Conservation (phyloP, 2,329 filamentous ascomycete genomes). For the Diplodia seriata region DNA sequence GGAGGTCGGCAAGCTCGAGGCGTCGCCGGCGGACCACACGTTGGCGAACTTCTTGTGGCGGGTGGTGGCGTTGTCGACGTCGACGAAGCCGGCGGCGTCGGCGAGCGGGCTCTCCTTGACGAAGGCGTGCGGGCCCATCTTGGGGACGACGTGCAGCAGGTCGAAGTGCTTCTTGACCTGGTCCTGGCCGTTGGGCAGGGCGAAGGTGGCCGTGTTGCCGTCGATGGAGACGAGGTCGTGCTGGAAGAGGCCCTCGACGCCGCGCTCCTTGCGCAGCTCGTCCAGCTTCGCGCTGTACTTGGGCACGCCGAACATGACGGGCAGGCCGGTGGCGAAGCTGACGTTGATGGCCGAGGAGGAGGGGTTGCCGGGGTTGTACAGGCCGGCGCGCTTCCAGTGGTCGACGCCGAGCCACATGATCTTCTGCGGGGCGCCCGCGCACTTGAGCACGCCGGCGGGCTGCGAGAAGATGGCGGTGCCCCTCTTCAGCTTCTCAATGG, state of each 20-base stretch:
- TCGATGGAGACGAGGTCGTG: slow-evolving; percentile 48
- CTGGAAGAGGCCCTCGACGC: slow-evolving; percentile 49
- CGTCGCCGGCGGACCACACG: slow-evolving; percentile 50
- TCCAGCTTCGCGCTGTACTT: slow-evolving; percentile 49
- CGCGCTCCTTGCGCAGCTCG: slow-evolving; percentile 45
- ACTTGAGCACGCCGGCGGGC: slow-evolving; percentile 50
- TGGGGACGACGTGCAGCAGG: slow-evolving; percentile 48
- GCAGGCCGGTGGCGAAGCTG: slow-evolving; percentile 49
- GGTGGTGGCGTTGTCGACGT: slow-evolving; percentile 46
- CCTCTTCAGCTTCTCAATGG: slow-evolving; percentile 43
- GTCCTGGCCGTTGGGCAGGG: slow-evolving; percentile 37
- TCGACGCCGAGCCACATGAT: slow-evolving; percentile 53
- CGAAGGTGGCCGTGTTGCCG: slow-evolving; percentile 48
- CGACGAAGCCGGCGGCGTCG: slow-evolving; percentile 48
- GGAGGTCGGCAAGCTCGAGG: slow-evolving; percentile 47
- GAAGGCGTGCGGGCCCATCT: slow-evolving; percentile 48
- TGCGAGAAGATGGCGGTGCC: slow-evolving; percentile 50
- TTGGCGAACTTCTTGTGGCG: slow-evolving; percentile 49
- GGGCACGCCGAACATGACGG: slow-evolving; percentile 51
- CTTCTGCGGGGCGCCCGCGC: slow-evolving; percentile 51
- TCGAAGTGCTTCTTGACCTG: slow-evolving; percentile 46
- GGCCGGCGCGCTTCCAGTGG: slow-evolving; percentile 46
- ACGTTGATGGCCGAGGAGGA: slow-evolving; percentile 45
- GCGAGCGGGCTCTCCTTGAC: slow-evolving; percentile 46
- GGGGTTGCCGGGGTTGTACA: slow-evolving; percentile 42